Evolutionary conservation across 1,284 basidiomycete species (phyloP).

Genomic region (Ceratobasidium sp.): DNA sequence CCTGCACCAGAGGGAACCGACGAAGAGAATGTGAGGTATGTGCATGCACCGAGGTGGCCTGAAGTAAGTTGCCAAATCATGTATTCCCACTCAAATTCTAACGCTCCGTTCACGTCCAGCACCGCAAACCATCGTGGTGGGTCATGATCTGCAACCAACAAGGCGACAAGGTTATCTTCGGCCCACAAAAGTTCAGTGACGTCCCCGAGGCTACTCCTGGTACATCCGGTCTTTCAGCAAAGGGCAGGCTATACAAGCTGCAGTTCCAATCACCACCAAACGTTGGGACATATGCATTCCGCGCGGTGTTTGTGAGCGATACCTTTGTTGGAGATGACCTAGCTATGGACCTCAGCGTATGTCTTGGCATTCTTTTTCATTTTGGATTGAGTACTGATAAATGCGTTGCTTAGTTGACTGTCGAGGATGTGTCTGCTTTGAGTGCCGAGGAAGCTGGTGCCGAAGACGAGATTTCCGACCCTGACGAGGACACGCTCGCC

Average conservation of each 20-base stretch:
- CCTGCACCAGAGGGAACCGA: conserved; percentile 57
- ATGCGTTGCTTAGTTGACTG: conserved; percentile 67
- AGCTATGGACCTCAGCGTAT: conserved; percentile 72
- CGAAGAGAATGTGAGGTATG: conserved; percentile 61
- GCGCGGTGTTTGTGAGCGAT: conserved; percentile 84
- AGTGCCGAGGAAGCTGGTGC: conserved; percentile 64
- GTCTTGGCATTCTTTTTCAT: conserved; percentile 46
- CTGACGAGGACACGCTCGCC: conserved; percentile 92
- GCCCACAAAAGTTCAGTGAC: conserved; percentile 84
- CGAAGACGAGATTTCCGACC: conserved; percentile 95
- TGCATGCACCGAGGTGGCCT: conserved; percentile 92
- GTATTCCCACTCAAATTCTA: background rate
- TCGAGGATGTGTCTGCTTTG: conserved; percentile 73
- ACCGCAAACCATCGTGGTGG: conserved; percentile 90
- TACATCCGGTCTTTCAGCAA: background rate
- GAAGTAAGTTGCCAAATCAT: conserved; percentile 59
- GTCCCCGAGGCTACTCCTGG: conserved; percentile 61
- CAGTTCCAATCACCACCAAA: conserved; percentile 95
- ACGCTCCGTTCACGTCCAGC: conserved; percentile 52
- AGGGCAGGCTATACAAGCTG: conserved; percentile 76
- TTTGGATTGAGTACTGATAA: conserved; percentile 20
- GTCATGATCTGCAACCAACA: conserved; percentile 92
- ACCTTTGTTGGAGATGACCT: conserved; percentile 87
- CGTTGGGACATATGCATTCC: conserved; percentile 89
- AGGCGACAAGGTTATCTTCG: conserved; percentile 87